Percentiles rank a stretch among this genome's conserved stretches.
These are phyloP conservation scores for Nitzschia putrida DNA, from an alignment of 108 stramenopile genomes.

Conservation along the genomic window DNA sequence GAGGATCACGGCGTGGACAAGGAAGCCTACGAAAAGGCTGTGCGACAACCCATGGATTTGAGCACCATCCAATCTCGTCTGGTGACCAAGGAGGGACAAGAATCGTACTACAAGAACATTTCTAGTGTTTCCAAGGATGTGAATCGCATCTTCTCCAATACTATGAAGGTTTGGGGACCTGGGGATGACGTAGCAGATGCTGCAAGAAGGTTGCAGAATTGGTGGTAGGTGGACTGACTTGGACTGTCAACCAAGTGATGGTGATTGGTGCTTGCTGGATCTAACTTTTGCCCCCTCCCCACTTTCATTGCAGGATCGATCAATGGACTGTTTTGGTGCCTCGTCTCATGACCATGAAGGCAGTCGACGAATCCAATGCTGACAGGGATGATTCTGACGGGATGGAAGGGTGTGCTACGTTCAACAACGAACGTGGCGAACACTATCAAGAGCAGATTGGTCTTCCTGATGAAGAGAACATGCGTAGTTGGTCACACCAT, in stretches of 20 bases:
- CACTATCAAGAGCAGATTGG: constrained; percentile 89
- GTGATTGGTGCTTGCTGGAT: no score
- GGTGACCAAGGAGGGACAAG: constrained; percentile 21
- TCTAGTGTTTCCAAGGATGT: constrained; percentile 91
- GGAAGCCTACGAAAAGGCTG: constrained; percentile 79
- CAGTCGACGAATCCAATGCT: constrained; percentile 44
- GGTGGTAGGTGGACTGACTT: constrained; percentile 48
- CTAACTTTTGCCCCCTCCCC: no score
- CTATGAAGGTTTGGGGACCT: constrained; percentile 85
- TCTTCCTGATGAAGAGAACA: constrained; percentile 95
- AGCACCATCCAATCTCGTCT: constrained; percentile 66
- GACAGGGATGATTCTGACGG: constrained; percentile 25
- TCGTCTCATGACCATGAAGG: constrained; percentile 78
- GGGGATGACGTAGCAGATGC: constrained; percentile 75
- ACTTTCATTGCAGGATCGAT: constrained; percentile 25
- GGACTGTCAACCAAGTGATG: no score
- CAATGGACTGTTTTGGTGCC: constrained; percentile 85
- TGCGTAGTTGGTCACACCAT: constrained; percentile 94
- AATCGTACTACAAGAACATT: constrained; percentile 60
- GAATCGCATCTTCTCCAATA: constrained; percentile 87
- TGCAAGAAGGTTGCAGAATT: constrained; percentile 65
- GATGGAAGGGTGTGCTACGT: constrained; percentile 21
- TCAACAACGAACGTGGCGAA: constrained; percentile 80
- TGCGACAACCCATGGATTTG: constrained; percentile 93
- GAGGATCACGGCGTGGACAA: constrained; percentile 64